A percentile compares a stretch with the other conserved stretches of the same genome.
Evolutionary conservation across 257 asterid genomes (phyloP).

Genomic region (Nicotiana undulata): DNA sequence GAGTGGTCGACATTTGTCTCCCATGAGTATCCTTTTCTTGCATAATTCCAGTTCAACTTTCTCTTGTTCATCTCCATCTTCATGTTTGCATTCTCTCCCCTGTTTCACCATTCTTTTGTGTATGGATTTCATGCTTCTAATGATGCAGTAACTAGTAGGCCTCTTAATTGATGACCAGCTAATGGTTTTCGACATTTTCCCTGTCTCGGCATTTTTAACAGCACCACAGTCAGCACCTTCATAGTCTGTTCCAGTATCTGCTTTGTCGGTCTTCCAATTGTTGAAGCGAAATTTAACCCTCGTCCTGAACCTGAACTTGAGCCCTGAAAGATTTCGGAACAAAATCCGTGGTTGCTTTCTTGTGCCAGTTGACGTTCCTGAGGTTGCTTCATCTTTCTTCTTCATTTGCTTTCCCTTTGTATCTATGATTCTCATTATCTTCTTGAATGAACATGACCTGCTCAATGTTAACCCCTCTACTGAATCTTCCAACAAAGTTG

Average conservation of each 20-base stretch:
- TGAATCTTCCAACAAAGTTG: not conserved
- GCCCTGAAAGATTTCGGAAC: slow-evolving; percentile 10
- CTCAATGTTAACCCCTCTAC: not conserved
- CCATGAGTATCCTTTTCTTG: slow-evolving; percentile 74
- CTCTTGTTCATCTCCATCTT: slow-evolving; percentile 2
- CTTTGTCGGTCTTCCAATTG: slow-evolving; percentile 18
- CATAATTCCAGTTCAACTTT: slow-evolving; percentile 35
- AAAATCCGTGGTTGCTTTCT: not conserved
- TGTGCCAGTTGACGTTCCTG: not conserved
- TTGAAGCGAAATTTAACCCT: slow-evolving; percentile 10
- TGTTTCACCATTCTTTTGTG: not conserved
- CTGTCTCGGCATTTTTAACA: not conserved
- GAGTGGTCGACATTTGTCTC: slow-evolving; percentile 51
- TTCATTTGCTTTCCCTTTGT: not conserved
- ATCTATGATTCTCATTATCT: not conserved
- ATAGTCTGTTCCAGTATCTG: not conserved
- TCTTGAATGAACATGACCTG: slow-evolving; percentile 14
- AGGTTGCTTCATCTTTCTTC: not conserved
- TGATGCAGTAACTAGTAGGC: not conserved
- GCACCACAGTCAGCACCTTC: not conserved
- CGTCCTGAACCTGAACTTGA: slow-evolving; percentile 11
- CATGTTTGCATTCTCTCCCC: not conserved
- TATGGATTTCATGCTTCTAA: not conserved
- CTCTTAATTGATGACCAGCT: not conserved
- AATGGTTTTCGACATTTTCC: not conserved